A percentile compares a stretch with the other conserved stretches of the same genome.
Evolutionary conservation across 371 early-diverging fungal genomes (phyloP).

Genomic region (Chytridium lagenaria): DNA sequence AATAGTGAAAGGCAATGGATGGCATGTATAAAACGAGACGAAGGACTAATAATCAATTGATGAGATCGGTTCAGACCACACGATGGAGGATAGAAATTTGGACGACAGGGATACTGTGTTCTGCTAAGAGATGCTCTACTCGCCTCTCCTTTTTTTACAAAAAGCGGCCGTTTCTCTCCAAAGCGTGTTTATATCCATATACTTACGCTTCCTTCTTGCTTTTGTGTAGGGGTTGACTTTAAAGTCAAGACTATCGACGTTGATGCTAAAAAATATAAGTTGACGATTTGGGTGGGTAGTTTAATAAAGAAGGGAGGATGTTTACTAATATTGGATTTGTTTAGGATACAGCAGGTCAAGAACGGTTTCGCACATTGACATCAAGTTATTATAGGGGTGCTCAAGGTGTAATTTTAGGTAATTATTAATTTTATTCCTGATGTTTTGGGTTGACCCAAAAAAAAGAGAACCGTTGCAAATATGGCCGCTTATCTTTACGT

Average conservation of each 20-base stretch:
- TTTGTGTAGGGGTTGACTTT: constrained; percentile 94
- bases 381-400: constrained; percentile 99
- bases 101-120: no score
- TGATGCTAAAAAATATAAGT: constrained; percentile 92
- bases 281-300: constrained; percentile 95
- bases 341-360: constrained; percentile 99
- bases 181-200: no score
- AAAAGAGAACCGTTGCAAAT: no score
- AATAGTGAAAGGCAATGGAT: no score
- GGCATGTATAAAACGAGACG: no score
- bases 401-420: constrained; percentile 96
- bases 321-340: neutral
- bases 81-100: no score
- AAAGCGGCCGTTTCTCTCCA: no score
- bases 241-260: constrained; percentile 95
- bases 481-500: no score
- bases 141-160: neutral
- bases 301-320: neutral
- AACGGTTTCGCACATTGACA: constrained; percentile 99
- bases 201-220: neutral
- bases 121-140: neutral
- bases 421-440: no score
- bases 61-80: no score
- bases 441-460: no score
- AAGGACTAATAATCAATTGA: no score